Base-by-base conservation (phyloP, 306 rosid species). In the Lithocarpus polystachyus region DNA sequence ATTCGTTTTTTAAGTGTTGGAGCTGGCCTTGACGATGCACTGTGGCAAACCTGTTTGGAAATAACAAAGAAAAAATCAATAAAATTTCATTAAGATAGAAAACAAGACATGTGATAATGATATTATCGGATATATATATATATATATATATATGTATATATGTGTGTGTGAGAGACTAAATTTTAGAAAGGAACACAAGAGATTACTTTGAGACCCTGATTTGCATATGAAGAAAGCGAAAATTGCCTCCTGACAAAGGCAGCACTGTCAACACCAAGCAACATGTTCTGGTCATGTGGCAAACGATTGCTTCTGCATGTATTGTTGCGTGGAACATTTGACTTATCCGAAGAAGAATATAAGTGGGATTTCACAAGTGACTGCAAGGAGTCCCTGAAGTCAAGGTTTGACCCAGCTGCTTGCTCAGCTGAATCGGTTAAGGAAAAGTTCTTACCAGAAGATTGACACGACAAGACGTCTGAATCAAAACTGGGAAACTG, bases 1-100 rank as follows among this genome's bases (percentile, higher is more conserved):
- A 86, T 37, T 83, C 89, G 81, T 77, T 75, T 80, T 68, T 87
- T 84, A 78, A 74, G 24, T 13, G 67, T 33, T 48, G 20, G 40
- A 71, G 69, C 24, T 79, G 72, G 74, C 72, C 61, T 81, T 24
- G 77, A 78, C 54, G 24, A 71, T 73, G 76, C 62, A 75, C 76
- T 81, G 76, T 78, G 14, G n/a, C 52, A 67, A 67, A 33, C 26
- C 52, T 67, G 72, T 33, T 33, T 33, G 48, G 23, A 67, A 67
- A 31, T 19, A 23, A 67, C 15, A 10, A 56, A 17, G 14, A 6
- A 0, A 65, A 65, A 31, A 7, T 31, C 43, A 9, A 8, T 31
- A 67, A 1, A 62, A 13, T 62, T 26, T 14, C n/a, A 33, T 10
- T 5, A 24, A 23, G 31, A 59, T 59, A 17, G 6, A 19, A 19